Base-by-base conservation (phyloP, 2,329 filamentous ascomycete genomes). In the Cercospora janseana region DNA sequence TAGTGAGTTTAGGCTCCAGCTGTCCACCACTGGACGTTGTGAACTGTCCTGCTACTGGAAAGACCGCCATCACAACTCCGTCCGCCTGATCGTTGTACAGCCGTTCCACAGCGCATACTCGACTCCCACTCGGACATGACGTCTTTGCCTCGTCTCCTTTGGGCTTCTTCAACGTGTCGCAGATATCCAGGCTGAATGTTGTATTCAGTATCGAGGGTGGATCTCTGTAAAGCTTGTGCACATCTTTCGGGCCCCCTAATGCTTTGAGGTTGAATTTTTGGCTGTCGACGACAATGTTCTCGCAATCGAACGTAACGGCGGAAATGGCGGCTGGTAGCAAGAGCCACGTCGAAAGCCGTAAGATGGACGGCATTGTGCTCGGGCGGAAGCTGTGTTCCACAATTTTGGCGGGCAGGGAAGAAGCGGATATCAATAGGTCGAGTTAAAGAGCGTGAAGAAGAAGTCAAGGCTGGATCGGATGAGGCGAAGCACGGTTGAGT, bases 141-240 rank as follows among this genome's bases (percentile, higher is more conserved):
- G 84, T 73, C 4, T 75, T 69, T 16, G 44, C 16, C 58, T 78
- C 76, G 1, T 75, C 72, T 18, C 79, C 79, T 34, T 79, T 80
- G 42, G 76, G 78, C 65, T 80, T 79, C 67, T 80, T 79, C 57
- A 95, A 71, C 5, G 80, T 75, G 45, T 75, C 71, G 72, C 89
- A 95, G 41, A 94, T 76, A 62, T 94, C 86, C 50, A 94, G 66
- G 1, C 87, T 91, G 69, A 89, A 94, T 34, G 88, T 92, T 20
- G 83, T 88, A 68, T 93, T 93, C 53, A 75, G 76, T 21, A 80
- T 73, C 12, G 75, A 74, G 12, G 74, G 77, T 15, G 77, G 76
- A 6, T 63, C 63, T 4, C 66, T 62, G 10, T 72, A 66, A 56
- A 76, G 73, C 59, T 75, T 75, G 62, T 88, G 77, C 28, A 89